Base-by-base conservation (phyloP, 768 basidiomycete species). In the Podaxis mareebaensis region DNA sequence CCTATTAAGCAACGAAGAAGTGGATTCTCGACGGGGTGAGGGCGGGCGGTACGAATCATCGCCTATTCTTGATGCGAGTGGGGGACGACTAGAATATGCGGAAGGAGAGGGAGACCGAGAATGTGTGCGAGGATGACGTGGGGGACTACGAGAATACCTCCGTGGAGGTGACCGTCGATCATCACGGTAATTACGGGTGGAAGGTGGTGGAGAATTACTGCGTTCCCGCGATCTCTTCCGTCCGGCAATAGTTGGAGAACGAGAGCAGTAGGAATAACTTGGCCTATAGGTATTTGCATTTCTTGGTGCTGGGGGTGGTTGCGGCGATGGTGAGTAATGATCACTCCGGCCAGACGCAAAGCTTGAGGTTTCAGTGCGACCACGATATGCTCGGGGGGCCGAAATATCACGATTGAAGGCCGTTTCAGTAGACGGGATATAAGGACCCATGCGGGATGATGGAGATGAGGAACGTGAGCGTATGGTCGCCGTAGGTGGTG, bases 371-470 rank as follows among this genome's bases (percentile, higher is more conserved):
- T 42, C 20, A 17, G 24, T 42, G 12, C 44, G 61, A 13, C 42
- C 44, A 26, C 61, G 61, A 24, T 44, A 62, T n/a, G 22, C n/a
- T 28, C 33, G 36, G 3, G 53, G 51, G 15, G 49, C 49, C 8
- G 3, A 28, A 17, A 11, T 38, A 15, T 55, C 53, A 22, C 3
- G 39, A 26, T 62, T 53, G 22, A 44, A 33, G 20, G 28, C n/a
- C 17, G 24, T 38, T 44, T 39, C 53, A 28, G n/a, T 24, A 15
- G 44, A 24, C 12, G 44, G 53, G n/a, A 17, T 24, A 22, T 53
- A 55, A 13, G 61, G 61, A 36, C 61, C 61, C 61, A 62, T 62
- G 8, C 61, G 61, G 36, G 55, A 54, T 4, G 61, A 53, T 17
- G 61, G 55, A 13, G 24, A 7, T 7, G 53, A 55, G 22, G 33